Percentiles rank a stretch among this genome's conserved stretches.
These are phyloP conservation scores for Pestalotiopsis sp. DNA, from an alignment of 2,329 filamentous ascomycete genomes.

Conservation along the genomic window DNA sequence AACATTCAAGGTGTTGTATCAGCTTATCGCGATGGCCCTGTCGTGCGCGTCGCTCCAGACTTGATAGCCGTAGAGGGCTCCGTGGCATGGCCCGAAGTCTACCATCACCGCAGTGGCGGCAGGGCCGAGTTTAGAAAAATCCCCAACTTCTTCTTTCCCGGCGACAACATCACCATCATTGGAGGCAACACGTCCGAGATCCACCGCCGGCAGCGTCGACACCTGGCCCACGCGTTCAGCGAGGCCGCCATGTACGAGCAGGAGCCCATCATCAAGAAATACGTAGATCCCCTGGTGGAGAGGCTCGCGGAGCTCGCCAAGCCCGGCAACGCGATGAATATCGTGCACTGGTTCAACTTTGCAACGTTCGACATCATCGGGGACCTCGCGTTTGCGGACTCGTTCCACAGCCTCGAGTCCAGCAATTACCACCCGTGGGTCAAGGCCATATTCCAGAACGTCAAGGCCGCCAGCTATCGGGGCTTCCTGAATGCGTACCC, in stretches of 20 bases:
- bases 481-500: neutral
- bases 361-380: conserved; percentile 17
- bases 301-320: neutral
- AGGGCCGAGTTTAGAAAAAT: conserved; percentile 21
- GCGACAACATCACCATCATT: conserved; percentile 15
- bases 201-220: conserved; percentile 15
- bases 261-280: conserved; percentile 16
- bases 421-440: conserved; percentile 33
- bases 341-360: conserved; percentile 17
- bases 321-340: conserved; percentile 8
- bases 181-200: conserved; percentile 16
- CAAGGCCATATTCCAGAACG: conserved; percentile 24
- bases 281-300: conserved; percentile 13
- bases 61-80: conserved; percentile 35
- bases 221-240: conserved; percentile 17
- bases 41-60: conserved; percentile 42
- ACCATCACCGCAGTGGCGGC: conserved; percentile 25
- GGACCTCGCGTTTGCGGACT: conserved; percentile 17
- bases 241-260: conserved; percentile 16
- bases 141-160: conserved; percentile 13
- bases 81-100: conserved; percentile 32
- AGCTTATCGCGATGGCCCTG: conserved; percentile 19
- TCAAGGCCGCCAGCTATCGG: neutral
- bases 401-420: conserved; percentile 17
- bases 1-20: no score